These are phyloP conservation scores for Lyophyllum atratum DNA, from an alignment of 768 basidiomycete species.

Conservation along the genomic window DNA sequence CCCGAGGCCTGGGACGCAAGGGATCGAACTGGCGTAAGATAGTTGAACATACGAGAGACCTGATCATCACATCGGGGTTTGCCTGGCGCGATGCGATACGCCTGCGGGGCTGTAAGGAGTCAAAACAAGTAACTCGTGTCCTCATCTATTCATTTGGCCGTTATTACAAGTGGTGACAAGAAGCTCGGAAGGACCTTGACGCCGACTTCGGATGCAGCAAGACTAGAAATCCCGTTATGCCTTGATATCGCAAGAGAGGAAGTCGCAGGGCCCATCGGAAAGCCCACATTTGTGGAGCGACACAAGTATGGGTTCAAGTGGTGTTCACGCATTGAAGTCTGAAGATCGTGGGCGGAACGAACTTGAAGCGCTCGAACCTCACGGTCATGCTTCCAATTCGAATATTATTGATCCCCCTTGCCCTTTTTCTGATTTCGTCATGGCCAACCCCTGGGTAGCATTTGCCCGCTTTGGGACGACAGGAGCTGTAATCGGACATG, in stretches of 20 bases:
- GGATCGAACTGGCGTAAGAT: not conserved
- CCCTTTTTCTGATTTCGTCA: not conserved
- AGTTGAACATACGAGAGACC: too few species aligned
- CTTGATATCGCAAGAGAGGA: not conserved
- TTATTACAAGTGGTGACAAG: not conserved
- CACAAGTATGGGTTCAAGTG: not conserved
- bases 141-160: not conserved
- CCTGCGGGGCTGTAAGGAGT: too few species aligned
- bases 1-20: not conserved
- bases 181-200: not conserved
- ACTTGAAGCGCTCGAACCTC: too few species aligned
- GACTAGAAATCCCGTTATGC: not conserved
- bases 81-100: too few species aligned
- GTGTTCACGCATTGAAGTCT: not conserved
- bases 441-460: not conserved
- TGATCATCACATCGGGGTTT: too few species aligned
- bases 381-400: too few species aligned
- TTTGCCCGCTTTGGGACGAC: not conserved
- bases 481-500: not conserved
- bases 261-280: not conserved
- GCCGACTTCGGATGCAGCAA: not conserved
- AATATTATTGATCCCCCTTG: not conserved
- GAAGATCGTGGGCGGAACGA: too few species aligned
- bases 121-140: too few species aligned
- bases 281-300: too few species aligned